Percentiles rank a stretch among this genome's conserved stretches.
These are phyloP conservation scores for Starmerella apis DNA, from an alignment of 805 yeast genomes.

Conservation along the genomic window DNA sequence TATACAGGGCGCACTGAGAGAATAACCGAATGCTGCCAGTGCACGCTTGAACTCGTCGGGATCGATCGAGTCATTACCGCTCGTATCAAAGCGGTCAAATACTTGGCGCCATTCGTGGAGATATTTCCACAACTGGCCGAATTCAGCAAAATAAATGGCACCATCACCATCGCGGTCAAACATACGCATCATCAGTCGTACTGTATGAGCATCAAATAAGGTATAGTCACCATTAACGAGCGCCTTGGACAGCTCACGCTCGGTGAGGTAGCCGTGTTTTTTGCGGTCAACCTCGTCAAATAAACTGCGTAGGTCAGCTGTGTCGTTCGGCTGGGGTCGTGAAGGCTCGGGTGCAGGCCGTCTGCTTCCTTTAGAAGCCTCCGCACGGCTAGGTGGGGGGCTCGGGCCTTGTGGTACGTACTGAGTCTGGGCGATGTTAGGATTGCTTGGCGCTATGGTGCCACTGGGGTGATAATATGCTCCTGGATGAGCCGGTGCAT, in stretches of 20 bases:
- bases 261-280: slow-evolving; percentile 45
- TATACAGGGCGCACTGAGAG: slow-evolving; percentile 46
- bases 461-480: not conserved
- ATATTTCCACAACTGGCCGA: slow-evolving; percentile 57
- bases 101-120: slow-evolving; percentile 55
- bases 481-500: not conserved
- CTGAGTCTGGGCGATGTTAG: not conserved
- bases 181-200: slow-evolving; percentile 50
- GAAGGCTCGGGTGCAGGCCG: slow-evolving; percentile 4
- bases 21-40: slow-evolving; percentile 55
- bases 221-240: slow-evolving; percentile 56
- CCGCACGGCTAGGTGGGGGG: slow-evolving; percentile 3
- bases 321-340: slow-evolving; percentile 3
- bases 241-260: slow-evolving; percentile 48
- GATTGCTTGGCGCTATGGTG: not conserved
- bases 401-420: not conserved
- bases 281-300: slow-evolving; percentile 49
- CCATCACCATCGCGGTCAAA: slow-evolving; percentile 45
- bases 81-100: slow-evolving; percentile 52
- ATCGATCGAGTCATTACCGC: slow-evolving; percentile 49
- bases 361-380: not conserved
- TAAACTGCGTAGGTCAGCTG: slow-evolving; percentile 37
- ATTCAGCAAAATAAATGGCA: slow-evolving; percentile 47
- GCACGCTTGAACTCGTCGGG: slow-evolving; percentile 55
- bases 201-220: slow-evolving; percentile 49